These are phyloP conservation scores for Drechslerella dactyloides DNA, from an alignment of 2,329 filamentous ascomycete genomes.

Conservation along the genomic window DNA sequence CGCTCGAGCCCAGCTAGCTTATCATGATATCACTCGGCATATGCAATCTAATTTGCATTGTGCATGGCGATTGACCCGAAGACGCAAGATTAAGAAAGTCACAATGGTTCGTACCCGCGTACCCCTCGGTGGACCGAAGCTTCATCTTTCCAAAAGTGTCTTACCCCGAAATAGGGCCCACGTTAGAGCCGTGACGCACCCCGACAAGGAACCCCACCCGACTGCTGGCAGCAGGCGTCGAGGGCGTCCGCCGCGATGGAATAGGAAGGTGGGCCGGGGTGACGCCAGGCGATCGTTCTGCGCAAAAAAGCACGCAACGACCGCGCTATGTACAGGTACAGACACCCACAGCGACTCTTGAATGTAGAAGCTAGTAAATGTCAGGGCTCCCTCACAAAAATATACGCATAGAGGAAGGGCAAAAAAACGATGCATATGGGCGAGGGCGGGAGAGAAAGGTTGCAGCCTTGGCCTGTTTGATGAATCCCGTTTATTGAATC, in stretches of 20 bases:
- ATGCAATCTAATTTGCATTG: not conserved
- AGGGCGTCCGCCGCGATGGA: conserved; percentile 35
- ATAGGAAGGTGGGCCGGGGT: conserved; percentile 41
- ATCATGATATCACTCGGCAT: not conserved
- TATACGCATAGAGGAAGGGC: not conserved
- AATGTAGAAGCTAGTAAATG: conserved; percentile 48
- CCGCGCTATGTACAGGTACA: no score
- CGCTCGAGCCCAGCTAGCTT: not conserved
- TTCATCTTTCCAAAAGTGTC: conserved; percentile 30
- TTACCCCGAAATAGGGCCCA: conserved; percentile 34
- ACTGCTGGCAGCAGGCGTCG: conserved; percentile 30
- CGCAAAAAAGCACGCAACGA: conserved; percentile 47
- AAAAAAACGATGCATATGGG: not conserved
- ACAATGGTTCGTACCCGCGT: conserved; percentile 28
- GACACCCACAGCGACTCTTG: conserved; percentile 45
- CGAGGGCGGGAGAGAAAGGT: conserved; percentile 15
- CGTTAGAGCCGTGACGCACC: conserved; percentile 35
- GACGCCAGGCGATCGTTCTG: conserved; percentile 20
- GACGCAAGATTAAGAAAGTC: not conserved
- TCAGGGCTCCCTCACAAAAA: not conserved
- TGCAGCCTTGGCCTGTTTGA: conserved; percentile 27
- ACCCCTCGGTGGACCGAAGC: conserved; percentile 19
- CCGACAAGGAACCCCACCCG: conserved; percentile 50
- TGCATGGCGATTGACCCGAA: conserved; percentile 3
- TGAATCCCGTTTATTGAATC: conserved; percentile 38